Base-by-base conservation (phyloP, 2,329 filamentous ascomycete species). In the Lecanicillium sp. region DNA sequence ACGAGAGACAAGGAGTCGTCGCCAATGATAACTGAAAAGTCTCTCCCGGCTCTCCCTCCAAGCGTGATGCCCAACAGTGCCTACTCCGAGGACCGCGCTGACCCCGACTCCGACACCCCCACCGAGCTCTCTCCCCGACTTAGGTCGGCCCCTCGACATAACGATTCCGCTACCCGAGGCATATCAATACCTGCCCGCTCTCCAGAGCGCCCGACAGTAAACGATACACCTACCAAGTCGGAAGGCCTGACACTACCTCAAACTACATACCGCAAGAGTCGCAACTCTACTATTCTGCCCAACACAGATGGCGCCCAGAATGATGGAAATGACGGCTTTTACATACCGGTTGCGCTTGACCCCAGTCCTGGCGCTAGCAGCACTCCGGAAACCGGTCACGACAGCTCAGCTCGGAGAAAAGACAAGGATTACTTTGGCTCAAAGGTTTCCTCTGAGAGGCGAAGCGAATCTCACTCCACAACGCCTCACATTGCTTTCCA, bases 401-500 rank as follows among this genome's bases (percentile, higher is more conserved):
- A 75, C 33, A 58, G 59, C 31, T 53, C 64, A 18, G 45, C 53
- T 9, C 70, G 78, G 35, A 63, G 60, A 39, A 69, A 66, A 45
- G 69, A 76, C 17, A 73, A 68, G 45, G 80, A 84, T 46, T 82
- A 82, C 48, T 82, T 81, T 51, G 64, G 58, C 36, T 51, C 63
- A 25, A 71, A 68, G 53, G 53, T 60, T 3, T 48, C 61, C 13
- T 47, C 59, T 3, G 68, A 75, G 37, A 70, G 62, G 48, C 68
- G 67, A 34, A 53, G 52, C 13, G 71, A 73, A 31, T 72, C 71
- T 2, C 64, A 67, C 40, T 25, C 22, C 43, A 74, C 79, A 3
- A 88, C 85, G 13, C 86, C 88, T n/a, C 88, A 95, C 53, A 94
- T 94, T 51, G 84, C 87, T 16, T 94, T 88, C 56, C 87, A 94